phyloP scores from a whole-genome alignment of 768 basidiomycete species.

The Termitomyces sp. region DNA sequence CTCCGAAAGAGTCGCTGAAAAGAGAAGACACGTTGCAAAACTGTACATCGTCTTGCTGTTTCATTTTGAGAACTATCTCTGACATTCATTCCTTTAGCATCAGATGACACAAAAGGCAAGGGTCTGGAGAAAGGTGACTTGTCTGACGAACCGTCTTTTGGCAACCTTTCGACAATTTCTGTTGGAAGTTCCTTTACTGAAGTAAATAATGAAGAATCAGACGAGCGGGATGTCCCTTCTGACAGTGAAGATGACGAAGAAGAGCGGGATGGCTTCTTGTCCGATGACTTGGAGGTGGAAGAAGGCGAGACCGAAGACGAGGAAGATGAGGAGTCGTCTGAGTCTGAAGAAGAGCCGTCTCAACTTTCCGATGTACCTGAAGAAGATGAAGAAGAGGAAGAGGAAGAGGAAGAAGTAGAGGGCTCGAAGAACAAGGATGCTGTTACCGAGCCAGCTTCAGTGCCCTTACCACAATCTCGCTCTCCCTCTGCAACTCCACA shows the following conservation, averaged over 20 bases:
- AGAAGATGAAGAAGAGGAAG: constrained; percentile 11
- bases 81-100: background rate
- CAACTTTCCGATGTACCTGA: constrained; percentile 12
- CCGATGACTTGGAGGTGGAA: constrained; percentile 8
- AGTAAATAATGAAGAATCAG: constrained; percentile 26
- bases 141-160: constrained; percentile 23
- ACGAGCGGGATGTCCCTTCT: constrained; percentile 19
- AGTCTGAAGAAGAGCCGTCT: constrained; percentile 7
- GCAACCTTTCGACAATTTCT: constrained; percentile 36
- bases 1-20: background rate
- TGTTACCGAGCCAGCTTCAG: constrained; percentile 25
- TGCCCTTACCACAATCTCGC: constrained; percentile 36
- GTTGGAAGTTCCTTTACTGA: constrained; percentile 44
- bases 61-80: background rate
- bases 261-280: constrained; percentile 12
- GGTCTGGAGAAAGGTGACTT: constrained; percentile 2
- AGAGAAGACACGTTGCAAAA: background rate
- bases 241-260: constrained; percentile 22
- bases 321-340: constrained; percentile 11
- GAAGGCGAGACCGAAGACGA: constrained; percentile 16
- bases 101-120: background rate
- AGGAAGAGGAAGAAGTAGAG: constrained; percentile 1
- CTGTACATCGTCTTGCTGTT: background rate
- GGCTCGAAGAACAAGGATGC: constrained; percentile 13
- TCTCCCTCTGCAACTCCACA: constrained; percentile 59